A percentile compares a stretch with the other conserved stretches of the same genome.
Evolutionary conservation across 176 grass and related monocot species (phyloP).

Genomic region (Carex pumila): DNA sequence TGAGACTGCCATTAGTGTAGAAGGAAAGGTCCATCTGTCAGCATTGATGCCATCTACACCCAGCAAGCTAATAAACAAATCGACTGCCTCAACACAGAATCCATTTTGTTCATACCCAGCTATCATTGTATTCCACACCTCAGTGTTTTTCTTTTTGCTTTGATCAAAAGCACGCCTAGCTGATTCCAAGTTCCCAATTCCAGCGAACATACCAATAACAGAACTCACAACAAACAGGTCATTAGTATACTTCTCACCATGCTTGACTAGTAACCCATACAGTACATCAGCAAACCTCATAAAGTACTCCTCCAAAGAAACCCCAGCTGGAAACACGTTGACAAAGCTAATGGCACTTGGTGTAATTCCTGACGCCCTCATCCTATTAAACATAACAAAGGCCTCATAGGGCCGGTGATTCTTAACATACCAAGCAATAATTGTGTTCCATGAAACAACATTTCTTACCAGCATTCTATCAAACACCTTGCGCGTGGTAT

Average conservation of each 20-base stretch:
- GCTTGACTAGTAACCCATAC: constrained; percentile 68
- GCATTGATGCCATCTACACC: constrained; percentile 27
- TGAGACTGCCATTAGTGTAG: constrained; percentile 54
- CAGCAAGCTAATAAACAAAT: constrained; percentile 55
- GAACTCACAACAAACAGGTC: constrained; percentile 77
- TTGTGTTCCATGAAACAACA: constrained; percentile 75
- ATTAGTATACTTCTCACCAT: constrained; percentile 43
- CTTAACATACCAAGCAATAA: constrained; percentile 71
- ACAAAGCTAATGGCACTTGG: constrained; percentile 68
- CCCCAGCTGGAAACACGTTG: constrained; percentile 45
- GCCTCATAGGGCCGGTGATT: constrained; percentile 35
- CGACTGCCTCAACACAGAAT: constrained; percentile 39
- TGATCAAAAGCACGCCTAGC: constrained; percentile 48
- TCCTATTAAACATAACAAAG: constrained; percentile 38
- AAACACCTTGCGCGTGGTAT: constrained; percentile 52
- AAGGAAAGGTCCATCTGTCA: constrained; percentile 75
- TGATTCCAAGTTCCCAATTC: constrained; percentile 31
- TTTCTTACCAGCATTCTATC: constrained; percentile 66
- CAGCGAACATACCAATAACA: constrained; percentile 51
- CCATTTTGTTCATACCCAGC: constrained; percentile 69
- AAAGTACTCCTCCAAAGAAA: background rate
- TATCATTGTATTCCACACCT: constrained; percentile 98
- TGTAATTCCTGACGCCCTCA: constrained; percentile 47
- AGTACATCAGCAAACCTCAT: constrained; percentile 28
- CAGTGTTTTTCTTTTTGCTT: constrained; percentile 51